Conservation (phyloP, 2,329 filamentous ascomycete genomes). For the Graphilbum sp. region DNA sequence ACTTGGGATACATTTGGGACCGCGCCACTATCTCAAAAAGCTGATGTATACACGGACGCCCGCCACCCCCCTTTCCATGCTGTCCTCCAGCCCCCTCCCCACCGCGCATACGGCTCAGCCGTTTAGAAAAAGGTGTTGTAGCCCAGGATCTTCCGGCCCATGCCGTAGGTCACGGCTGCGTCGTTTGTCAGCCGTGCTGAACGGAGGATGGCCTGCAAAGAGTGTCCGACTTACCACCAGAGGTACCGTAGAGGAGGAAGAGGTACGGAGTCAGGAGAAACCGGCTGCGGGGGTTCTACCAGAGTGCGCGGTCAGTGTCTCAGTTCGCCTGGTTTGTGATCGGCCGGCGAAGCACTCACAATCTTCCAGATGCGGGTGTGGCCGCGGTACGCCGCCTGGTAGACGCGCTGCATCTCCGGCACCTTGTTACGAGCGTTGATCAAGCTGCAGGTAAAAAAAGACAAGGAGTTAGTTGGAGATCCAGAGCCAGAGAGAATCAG, state of each 20-base stretch:
- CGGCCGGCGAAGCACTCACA: conserved; percentile 33
- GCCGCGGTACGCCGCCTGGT: conserved; percentile 55
- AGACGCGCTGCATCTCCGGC: conserved; percentile 56
- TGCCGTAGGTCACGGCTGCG: conserved; percentile 49
- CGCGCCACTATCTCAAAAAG: too few species aligned
- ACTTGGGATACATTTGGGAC: too few species aligned
- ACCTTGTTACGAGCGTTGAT: conserved; percentile 64
- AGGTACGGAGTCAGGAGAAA: conserved; percentile 54
- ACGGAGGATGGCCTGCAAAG: not conserved
- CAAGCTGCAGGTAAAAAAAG: conserved; percentile 22
- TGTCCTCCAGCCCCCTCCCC: not conserved
- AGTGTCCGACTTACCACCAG: conserved; percentile 29
- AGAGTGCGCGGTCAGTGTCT: too few species aligned
- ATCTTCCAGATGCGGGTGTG: conserved; percentile 62
- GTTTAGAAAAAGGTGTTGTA: conserved; percentile 56
- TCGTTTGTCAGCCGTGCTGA: not conserved
- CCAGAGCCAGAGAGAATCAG: too few species aligned
- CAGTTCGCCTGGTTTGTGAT: too few species aligned
- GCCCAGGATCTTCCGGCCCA: conserved; percentile 55
- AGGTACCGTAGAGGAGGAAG: conserved; percentile 42
- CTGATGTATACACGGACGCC: not conserved
- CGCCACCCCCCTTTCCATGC: not conserved
- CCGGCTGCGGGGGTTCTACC: conserved; percentile 47
- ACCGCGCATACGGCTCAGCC: not conserved
- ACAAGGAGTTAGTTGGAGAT: conserved; percentile 15